Evolutionary conservation across 108 stramenopile species (phyloP).

Genomic region (Cyclotella sp.): DNA sequence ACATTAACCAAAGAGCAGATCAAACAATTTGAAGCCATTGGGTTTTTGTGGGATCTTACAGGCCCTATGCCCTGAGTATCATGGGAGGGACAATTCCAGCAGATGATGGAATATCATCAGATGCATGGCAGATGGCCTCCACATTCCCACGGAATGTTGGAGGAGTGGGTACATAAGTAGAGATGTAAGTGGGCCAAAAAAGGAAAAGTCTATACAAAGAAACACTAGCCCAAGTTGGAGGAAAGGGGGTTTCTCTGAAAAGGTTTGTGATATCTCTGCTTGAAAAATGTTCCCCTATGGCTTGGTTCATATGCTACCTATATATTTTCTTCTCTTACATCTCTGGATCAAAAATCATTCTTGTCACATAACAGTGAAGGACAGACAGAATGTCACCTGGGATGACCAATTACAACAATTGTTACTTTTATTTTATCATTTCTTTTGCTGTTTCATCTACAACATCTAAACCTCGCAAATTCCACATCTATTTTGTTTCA

Average conservation of each 20-base stretch:
- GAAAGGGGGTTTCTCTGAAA: slow-evolving; percentile 5
- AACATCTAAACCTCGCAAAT: too few relatives aligned
- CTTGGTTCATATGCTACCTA: not conserved
- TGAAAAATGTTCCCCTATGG: too few relatives aligned
- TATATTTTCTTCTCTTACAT: not conserved
- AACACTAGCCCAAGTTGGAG: not conserved
- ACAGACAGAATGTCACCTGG: slow-evolving; percentile 6
- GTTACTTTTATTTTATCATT: slow-evolving; percentile 10
- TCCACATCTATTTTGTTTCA: too few relatives aligned
- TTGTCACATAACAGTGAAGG: not conserved
- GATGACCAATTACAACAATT: slow-evolving; percentile 23
- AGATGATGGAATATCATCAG: slow-evolving; percentile 7
- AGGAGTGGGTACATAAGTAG: slow-evolving; percentile 10
- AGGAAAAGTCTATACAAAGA: not conserved
- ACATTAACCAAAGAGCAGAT: slow-evolving; percentile 5
- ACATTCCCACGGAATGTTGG: slow-evolving; percentile 6
- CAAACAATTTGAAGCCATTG: not conserved
- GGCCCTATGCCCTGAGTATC: not conserved
- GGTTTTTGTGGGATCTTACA: slow-evolving; percentile 1
- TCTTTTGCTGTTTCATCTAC: not conserved
- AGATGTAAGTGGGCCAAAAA: slow-evolving; percentile 9
- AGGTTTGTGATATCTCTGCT: not conserved
- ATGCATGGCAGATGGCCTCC: not conserved
- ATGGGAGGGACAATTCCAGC: slow-evolving; percentile 5
- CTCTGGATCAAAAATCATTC: too few relatives aligned